Base-by-base conservation (phyloP, 2,329 filamentous ascomycete genomes). In the Moelleriella libera region DNA sequence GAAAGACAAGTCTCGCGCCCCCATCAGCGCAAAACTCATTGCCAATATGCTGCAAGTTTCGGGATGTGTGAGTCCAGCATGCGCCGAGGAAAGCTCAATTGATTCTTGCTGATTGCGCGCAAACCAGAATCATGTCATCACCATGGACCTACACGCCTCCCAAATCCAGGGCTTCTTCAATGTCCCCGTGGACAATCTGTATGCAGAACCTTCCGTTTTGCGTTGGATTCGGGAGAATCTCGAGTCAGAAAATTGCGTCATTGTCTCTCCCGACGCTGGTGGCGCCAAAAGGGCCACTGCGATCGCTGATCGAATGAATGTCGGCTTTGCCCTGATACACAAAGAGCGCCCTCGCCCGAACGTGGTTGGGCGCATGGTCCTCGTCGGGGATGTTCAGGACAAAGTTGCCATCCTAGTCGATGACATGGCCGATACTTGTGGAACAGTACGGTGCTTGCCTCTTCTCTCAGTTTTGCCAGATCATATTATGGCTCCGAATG, bases 151-250 rank as follows among this genome's bases (percentile, higher is more conserved):
- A 49, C 89, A 96, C 62, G 89, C 88, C 49, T 88, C 83, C 50
- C 89, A 96, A 71, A 94, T 94, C 52, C 86, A 94, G 67, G 90
- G 90, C 41, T 96, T 97, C 72, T 96, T 96, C 75, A 94, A 94
- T 52, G 76, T 81, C 5, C 78, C 77, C 9, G 76, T 79, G 10
- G 76, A 82, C 61, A 83, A 96, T 64, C 76, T 97, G 42, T 96
- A 96, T 64, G 90, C 89, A 6, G 89, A 96, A 67, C 90, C 90
- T 2, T 92, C 86, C 53, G 90, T 92, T 46, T 72, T 95, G 54
- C 80, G 87, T 51, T 96, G 88, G 85, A 95, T 97, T 55, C 74
- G 83, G 48, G 85, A 94, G 65, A 89, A 96, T 63, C 71, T 94
- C 46, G 75, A 82, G 50, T 77, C 88, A 32, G 75, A 82, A 58